These are phyloP conservation scores for Ceriops decandra DNA, from an alignment of 345 rosid genomes.

Conservation along the genomic window DNA sequence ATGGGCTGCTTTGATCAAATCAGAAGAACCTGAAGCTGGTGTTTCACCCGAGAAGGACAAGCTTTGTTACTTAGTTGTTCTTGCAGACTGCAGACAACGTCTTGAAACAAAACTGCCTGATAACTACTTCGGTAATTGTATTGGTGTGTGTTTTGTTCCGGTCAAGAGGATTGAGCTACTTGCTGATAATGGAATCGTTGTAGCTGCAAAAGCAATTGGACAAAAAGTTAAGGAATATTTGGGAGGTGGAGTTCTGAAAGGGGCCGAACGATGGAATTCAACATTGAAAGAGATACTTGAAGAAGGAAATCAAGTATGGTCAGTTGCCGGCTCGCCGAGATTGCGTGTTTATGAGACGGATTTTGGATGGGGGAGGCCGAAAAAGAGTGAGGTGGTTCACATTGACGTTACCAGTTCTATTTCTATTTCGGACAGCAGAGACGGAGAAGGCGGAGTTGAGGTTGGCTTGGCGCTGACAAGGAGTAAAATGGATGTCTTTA, in stretches of 20 bases:
- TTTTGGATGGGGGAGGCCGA: slow-evolving; percentile 45
- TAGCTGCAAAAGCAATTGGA: slow-evolving; percentile 33
- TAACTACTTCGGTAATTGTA: slow-evolving; percentile 37
- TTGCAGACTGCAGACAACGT: slow-evolving; percentile 25
- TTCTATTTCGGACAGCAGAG: slow-evolving; percentile 16
- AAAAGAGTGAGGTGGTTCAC: slow-evolving; percentile 25
- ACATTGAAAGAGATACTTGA: not conserved
- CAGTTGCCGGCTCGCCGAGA: slow-evolving; percentile 29
- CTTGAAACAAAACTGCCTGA: slow-evolving; percentile 14
- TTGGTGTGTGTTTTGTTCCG: slow-evolving; percentile 8
- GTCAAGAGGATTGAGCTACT: slow-evolving; percentile 20
- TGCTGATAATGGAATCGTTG: slow-evolving; percentile 26
- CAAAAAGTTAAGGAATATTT: slow-evolving; percentile 20
- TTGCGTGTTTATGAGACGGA: slow-evolving; percentile 25
- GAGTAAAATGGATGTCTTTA: slow-evolving; percentile 25
- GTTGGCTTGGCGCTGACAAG: slow-evolving; percentile 24
- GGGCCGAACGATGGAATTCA: slow-evolving; percentile 18
- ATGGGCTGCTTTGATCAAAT: slow-evolving; percentile 34
- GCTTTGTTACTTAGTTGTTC: slow-evolving; percentile 12
- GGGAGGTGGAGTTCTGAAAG: slow-evolving; percentile 15
- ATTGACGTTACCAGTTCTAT: slow-evolving; percentile 17
- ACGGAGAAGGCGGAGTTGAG: slow-evolving; percentile 33
- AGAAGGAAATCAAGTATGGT: not conserved
- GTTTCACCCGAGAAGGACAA: not conserved
- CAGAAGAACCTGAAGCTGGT: not conserved